phyloP scores from a whole-genome alignment of 2,329 filamentous ascomycete species.

The Coniochaeta pulveracea region DNA sequence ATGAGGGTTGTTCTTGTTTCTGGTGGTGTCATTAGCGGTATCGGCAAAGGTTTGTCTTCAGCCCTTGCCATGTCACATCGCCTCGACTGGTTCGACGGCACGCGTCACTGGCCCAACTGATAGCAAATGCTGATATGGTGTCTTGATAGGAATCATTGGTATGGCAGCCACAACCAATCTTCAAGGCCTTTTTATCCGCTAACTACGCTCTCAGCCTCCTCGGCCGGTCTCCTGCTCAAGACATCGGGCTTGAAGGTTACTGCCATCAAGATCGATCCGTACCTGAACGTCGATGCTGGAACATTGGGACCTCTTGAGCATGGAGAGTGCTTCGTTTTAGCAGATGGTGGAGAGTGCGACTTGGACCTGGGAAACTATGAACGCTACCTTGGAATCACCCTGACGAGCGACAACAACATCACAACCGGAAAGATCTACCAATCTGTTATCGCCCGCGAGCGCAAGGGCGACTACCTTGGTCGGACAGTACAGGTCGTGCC shows the following conservation, averaged over 20 bases:
- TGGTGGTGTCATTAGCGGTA: conserved; percentile 3
- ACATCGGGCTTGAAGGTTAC: conserved; percentile 1
- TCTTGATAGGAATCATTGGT: conserved; percentile 4
- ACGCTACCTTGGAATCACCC: conserved; percentile 64
- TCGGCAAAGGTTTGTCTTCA: conserved; percentile 1
- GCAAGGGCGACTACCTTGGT: conserved; percentile 67
- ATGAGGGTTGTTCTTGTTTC: conserved; percentile 3
- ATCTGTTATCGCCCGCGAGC: conserved; percentile 65
- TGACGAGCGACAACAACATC: conserved; percentile 86
- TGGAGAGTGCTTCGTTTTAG: conserved; percentile 5
- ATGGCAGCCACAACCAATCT: background rate
- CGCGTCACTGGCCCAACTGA: too few relatives aligned
- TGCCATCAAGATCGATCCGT: conserved; percentile 3
- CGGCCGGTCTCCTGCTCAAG: conserved; percentile 3
- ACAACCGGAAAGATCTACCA: conserved; percentile 96
- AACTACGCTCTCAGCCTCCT: background rate
- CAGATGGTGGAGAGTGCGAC: conserved; percentile 1
- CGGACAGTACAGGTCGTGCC: conserved; percentile 86
- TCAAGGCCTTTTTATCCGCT: background rate
- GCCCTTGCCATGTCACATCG: background rate
- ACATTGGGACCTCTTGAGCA: background rate
- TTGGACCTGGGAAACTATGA: conserved; percentile 2
- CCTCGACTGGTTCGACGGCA: background rate
- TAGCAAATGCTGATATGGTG: background rate
- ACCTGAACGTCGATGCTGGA: conserved; percentile 5